Evolutionary conservation across 352 stramenopile species (phyloP).

Genomic region (Globisporangium recalcitrans): DNA sequence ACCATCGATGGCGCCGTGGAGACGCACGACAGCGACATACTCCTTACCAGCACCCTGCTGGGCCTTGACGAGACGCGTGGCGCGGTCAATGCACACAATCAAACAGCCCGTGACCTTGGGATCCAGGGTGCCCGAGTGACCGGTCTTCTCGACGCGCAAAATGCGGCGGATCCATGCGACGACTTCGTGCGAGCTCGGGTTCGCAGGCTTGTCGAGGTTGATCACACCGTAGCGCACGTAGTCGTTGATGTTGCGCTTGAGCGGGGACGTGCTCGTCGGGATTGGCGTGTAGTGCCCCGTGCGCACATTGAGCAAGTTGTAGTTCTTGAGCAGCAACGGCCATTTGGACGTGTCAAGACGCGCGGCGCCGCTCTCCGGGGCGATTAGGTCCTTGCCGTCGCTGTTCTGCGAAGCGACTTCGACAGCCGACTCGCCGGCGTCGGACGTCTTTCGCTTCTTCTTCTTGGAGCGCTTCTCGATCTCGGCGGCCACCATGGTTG

Average conservation of each 20-base stretch:
- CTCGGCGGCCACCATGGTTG: constrained; percentile 52
- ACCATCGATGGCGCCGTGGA: constrained; percentile 94
- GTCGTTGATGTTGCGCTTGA: constrained; percentile 96
- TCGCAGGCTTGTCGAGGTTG: constrained; percentile 99
- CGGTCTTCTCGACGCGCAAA: constrained; percentile 99
- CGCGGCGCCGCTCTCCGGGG: constrained; percentile 72
- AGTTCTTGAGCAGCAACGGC: constrained; percentile 99
- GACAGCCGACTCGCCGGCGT: constrained; percentile 19
- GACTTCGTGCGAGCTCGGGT: constrained; percentile 99
- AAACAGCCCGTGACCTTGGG: constrained; percentile 99
- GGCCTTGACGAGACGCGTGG: constrained; percentile 90
- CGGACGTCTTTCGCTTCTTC: constrained; percentile 83
- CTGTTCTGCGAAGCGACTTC: not conserved
- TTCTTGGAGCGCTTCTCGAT: constrained; percentile 88
- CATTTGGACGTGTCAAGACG: constrained; percentile 97
- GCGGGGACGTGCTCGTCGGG: constrained; percentile 92
- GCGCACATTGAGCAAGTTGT: constrained; percentile 97
- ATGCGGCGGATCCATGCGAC: constrained; percentile 99
- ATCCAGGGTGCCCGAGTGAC: constrained; percentile 98
- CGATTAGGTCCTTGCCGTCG: constrained; percentile 67
- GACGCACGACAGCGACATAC: constrained; percentile 97
- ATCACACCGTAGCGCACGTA: constrained; percentile 99
- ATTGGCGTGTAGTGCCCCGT: constrained; percentile 99
- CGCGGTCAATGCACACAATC: constrained; percentile 99
- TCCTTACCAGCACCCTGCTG: constrained; percentile 98